Evolutionary conservation across 2,329 filamentous ascomycete genomes (phyloP).

Genomic region (Botryosphaeria dothidea): DNA sequence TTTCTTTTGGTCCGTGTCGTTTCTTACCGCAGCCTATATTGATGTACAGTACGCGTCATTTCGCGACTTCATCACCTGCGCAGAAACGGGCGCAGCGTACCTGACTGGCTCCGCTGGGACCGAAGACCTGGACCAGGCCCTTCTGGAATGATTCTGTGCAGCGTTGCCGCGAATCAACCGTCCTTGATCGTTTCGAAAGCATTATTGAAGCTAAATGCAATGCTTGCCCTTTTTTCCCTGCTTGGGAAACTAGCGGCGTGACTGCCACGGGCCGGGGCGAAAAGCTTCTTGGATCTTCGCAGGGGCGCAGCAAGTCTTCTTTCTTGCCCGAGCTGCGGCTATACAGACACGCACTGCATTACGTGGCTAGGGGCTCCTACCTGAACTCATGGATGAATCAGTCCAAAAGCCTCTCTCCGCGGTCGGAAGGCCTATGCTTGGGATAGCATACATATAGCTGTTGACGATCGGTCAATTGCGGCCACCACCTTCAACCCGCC

Average conservation of each 20-base stretch:
- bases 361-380: neutral
- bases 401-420: neutral
- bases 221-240: neutral
- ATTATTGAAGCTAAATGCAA: neutral
- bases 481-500: neutral
- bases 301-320: neutral
- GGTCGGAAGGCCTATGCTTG: neutral
- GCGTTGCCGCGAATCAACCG: neutral
- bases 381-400: neutral
- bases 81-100: no score
- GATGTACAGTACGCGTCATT: no score
- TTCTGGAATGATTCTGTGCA: neutral
- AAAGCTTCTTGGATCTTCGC: neutral
- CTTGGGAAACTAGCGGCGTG: neutral
- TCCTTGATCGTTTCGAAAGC: neutral
- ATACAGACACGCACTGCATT: constrained; percentile 1
- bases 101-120: no score
- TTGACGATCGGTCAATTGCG: neutral
- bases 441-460: neutral
- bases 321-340: neutral
- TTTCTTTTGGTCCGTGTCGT: no score
- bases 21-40: no score
- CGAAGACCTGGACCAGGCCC: neutral
- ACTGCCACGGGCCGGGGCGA: neutral
- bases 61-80: neutral